Evolutionary conservation across 768 basidiomycete genomes (phyloP).

Genomic region (Russula griseocarnosa): DNA sequence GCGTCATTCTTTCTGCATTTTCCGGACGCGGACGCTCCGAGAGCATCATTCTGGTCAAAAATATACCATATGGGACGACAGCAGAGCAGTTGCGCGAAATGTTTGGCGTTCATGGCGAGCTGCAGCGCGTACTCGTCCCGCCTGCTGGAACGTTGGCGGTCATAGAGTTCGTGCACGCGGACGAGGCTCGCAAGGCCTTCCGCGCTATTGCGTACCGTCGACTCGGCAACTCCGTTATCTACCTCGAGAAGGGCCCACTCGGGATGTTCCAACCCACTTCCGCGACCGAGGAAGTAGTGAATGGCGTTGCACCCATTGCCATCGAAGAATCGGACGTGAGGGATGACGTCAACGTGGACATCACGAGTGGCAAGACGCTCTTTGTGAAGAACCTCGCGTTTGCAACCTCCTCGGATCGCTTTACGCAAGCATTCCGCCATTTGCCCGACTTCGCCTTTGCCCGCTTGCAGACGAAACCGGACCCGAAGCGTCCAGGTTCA

Average conservation of each 20-base stretch:
- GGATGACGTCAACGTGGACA: conserved; percentile 40
- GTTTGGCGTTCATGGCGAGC: conserved; percentile 69
- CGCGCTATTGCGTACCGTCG: conserved; percentile 81
- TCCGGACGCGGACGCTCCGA: conserved; percentile 51
- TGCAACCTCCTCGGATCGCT: conserved; percentile 72
- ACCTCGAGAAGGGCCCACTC: conserved; percentile 87
- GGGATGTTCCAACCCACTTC: conserved; percentile 62
- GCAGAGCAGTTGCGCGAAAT: conserved; percentile 69
- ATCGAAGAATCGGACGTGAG: conserved; percentile 38
- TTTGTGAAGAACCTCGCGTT: conserved; percentile 97
- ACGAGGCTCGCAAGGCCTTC: conserved; percentile 73
- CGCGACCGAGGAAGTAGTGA: conserved; percentile 15
- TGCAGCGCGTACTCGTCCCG: conserved; percentile 73
- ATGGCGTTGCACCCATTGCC: conserved; percentile 27
- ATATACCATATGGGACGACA: conserved; percentile 90
- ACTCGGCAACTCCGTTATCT: conserved; percentile 83
- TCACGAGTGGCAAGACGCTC: conserved; percentile 73
- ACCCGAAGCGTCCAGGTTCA: conserved; percentile 62
- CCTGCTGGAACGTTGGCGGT: conserved; percentile 92
- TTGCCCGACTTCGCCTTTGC: conserved; percentile 83
- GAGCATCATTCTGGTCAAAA: conserved; percentile 89
- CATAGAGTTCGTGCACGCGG: conserved; percentile 73
- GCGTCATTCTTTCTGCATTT: conserved; percentile 60
- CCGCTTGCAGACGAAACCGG: conserved; percentile 85
- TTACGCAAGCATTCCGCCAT: conserved; percentile 64